Evolutionary conservation across 352 stramenopile genomes (phyloP).

Genomic region (Phytophthora crassamura): DNA sequence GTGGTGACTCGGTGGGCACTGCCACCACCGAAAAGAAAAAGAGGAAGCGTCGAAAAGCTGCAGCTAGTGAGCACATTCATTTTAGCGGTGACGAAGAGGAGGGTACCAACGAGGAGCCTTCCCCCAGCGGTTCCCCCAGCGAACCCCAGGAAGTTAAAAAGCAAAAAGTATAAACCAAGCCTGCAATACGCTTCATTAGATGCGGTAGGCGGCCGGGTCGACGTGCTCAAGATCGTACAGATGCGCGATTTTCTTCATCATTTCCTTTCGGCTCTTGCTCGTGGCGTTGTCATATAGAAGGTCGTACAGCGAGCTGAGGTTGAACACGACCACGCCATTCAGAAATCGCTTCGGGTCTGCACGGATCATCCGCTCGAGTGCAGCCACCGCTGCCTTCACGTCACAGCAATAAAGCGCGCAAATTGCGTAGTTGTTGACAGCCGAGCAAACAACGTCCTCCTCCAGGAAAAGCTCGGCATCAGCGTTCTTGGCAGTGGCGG

Average conservation of each 20-base stretch:
- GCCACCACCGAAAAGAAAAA: constrained; percentile 18
- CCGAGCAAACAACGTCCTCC: constrained; percentile 70
- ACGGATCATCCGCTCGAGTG: constrained; percentile 76
- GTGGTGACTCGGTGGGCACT: neutral
- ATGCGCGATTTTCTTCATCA: constrained; percentile 83
- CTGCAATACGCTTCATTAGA: constrained; percentile 43
- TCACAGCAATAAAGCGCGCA: constrained; percentile 86
- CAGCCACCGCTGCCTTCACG: constrained; percentile 70
- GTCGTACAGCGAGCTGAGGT: constrained; percentile 85
- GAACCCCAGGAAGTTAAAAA: constrained; percentile 26
- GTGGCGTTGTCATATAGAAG: constrained; percentile 79
- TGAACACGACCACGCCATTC: constrained; percentile 78
- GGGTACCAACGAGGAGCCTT: constrained; percentile 14
- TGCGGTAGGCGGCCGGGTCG: constrained; percentile 68
- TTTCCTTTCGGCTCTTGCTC: constrained; percentile 82
- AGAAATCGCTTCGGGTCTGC: constrained; percentile 74
- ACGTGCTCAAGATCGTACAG: constrained; percentile 83
- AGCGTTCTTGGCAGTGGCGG: constrained; percentile 12
- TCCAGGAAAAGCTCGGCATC: constrained; percentile 63
- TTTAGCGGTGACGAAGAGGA: constrained; percentile 44
- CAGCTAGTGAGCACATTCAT: constrained; percentile 43
- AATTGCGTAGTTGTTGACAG: constrained; percentile 86
- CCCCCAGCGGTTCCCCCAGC: neutral
- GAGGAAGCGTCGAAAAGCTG: constrained; percentile 22
- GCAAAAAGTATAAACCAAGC: constrained; percentile 29